These are phyloP conservation scores for Rhizophagus clarus DNA, from an alignment of 192 early-diverging fungal species.

Conservation along the genomic window DNA sequence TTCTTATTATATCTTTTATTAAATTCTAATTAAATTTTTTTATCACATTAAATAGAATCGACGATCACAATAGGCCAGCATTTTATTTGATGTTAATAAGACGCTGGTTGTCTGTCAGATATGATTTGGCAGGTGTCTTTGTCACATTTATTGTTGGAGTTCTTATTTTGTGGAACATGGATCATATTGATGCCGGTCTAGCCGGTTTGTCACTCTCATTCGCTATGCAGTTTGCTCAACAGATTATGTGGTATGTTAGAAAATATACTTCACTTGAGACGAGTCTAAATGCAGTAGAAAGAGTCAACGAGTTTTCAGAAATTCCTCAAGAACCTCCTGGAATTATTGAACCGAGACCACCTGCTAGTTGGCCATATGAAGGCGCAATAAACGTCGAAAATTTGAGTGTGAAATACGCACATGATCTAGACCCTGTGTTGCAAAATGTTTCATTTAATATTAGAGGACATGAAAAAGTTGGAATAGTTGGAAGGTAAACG, in stretches of 20 bases:
- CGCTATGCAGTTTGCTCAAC: conserved; percentile 77
- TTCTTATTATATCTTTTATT: background rate
- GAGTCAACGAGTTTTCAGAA: conserved; percentile 77
- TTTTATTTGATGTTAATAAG: conserved; percentile 78
- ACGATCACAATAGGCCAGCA: conserved; percentile 77
- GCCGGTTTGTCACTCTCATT: conserved; percentile 86
- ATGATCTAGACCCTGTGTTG: conserved; percentile 78
- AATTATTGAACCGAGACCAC: conserved; percentile 53
- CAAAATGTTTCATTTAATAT: conserved; percentile 71
- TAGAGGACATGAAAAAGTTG: conserved; percentile 75
- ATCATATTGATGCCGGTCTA: conserved; percentile 67
- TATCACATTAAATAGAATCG: conserved; percentile 34
- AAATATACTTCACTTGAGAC: conserved; percentile 80
- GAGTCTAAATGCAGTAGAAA: conserved; percentile 84
- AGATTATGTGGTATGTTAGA: conserved; percentile 77
- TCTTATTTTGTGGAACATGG: conserved; percentile 38
- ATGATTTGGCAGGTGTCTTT: conserved; percentile 69
- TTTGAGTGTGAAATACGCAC: conserved; percentile 79
- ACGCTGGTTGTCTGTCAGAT: conserved; percentile 81
- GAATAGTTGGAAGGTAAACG: conserved; percentile 77
- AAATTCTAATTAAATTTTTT: conserved; percentile 37
- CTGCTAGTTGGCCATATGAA: conserved; percentile 66
- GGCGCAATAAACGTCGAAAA: conserved; percentile 76
- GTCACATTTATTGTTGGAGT: conserved; percentile 71
- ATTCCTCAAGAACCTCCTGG: conserved; percentile 79